A percentile compares a stretch with the other conserved stretches of the same genome.
Evolutionary conservation across 2,329 filamentous ascomycete genomes (phyloP).

Genomic region (Sporothrix dimorphospora): DNA sequence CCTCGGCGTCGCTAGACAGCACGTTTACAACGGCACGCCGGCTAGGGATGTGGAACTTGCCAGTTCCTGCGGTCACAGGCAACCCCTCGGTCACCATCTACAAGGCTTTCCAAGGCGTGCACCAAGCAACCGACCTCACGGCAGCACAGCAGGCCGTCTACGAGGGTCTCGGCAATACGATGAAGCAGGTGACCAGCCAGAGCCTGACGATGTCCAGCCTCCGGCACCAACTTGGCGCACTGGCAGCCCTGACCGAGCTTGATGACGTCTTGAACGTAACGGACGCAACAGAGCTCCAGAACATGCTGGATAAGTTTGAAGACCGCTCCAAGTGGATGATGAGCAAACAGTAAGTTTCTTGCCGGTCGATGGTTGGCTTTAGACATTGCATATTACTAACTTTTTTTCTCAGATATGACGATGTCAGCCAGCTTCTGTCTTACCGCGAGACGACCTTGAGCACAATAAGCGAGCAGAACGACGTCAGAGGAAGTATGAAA

Average conservation of each 20-base stretch:
- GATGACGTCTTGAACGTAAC: constrained; percentile 72
- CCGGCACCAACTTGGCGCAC: constrained; percentile 59
- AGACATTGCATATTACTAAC: neutral
- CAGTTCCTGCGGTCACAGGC: constrained; percentile 65
- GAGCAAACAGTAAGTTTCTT: constrained; percentile 53
- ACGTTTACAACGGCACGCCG: constrained; percentile 80
- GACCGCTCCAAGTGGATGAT: constrained; percentile 77
- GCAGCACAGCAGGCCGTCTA: constrained; percentile 63
- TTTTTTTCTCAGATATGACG: constrained; percentile 51
- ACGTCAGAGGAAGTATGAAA: constrained; percentile 63
- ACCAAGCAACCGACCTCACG: constrained; percentile 62
- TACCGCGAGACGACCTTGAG: constrained; percentile 83
- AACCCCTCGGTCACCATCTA: constrained; percentile 74
- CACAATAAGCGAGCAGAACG: constrained; percentile 71
- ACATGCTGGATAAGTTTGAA: constrained; percentile 66
- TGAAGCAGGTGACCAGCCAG: constrained; percentile 57
- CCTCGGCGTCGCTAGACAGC: constrained; percentile 64
- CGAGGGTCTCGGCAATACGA: constrained; percentile 62
- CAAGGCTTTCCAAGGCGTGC: constrained; percentile 77
- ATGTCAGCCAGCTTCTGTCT: constrained; percentile 79
- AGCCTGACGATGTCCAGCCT: constrained; percentile 56
- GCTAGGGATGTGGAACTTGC: constrained; percentile 90
- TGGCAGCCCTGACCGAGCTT: constrained; percentile 79
- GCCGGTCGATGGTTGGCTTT: no score
- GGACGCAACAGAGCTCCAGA: constrained; percentile 62